Percentiles rank a stretch among this genome's conserved stretches.
Evolutionary conservation across 2,329 filamentous ascomycete genomes (phyloP).

Genomic region (Cladophialophora exuberans): DNA sequence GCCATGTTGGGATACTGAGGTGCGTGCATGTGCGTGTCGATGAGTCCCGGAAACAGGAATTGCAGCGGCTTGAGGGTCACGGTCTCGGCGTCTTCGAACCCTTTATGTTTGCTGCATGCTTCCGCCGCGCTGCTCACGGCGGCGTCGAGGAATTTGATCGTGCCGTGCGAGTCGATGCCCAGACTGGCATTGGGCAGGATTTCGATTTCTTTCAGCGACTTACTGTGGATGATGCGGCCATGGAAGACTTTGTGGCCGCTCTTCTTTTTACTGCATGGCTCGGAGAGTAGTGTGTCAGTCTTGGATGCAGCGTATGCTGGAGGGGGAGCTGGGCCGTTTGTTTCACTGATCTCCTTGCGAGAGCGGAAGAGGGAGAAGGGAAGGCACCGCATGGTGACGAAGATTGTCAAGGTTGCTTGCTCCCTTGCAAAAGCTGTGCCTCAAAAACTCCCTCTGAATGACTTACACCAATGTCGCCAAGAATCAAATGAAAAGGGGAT

Average conservation of each 20-base stretch:
- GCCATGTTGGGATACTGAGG: conserved; percentile 58
- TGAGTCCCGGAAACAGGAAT: conserved; percentile 63
- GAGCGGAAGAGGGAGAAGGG: conserved; percentile 1
- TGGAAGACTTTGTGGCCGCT: conserved; percentile 5
- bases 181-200: conserved; percentile 13
- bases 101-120: conserved; percentile 9
- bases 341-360: background rate
- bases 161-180: conserved; percentile 14
- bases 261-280: background rate
- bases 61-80: conserved; percentile 9
- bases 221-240: conserved; percentile 22
- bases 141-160: conserved; percentile 12
- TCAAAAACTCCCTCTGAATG: no score
- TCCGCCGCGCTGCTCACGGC: conserved; percentile 6
- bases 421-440: no score
- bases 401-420: background rate
- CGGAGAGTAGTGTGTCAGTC: background rate
- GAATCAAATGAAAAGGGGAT: background rate
- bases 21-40: conserved; percentile 72
- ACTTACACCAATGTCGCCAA: no score
- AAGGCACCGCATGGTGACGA: conserved; percentile 4
- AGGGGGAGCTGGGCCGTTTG: background rate
- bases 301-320: conserved; percentile 7
- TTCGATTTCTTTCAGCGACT: conserved; percentile 19
- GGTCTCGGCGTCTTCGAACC: conserved; percentile 2